phyloP scores from a whole-genome alignment of 2,329 filamentous ascomycete species.

The Tolypocladium inflatum region DNA sequence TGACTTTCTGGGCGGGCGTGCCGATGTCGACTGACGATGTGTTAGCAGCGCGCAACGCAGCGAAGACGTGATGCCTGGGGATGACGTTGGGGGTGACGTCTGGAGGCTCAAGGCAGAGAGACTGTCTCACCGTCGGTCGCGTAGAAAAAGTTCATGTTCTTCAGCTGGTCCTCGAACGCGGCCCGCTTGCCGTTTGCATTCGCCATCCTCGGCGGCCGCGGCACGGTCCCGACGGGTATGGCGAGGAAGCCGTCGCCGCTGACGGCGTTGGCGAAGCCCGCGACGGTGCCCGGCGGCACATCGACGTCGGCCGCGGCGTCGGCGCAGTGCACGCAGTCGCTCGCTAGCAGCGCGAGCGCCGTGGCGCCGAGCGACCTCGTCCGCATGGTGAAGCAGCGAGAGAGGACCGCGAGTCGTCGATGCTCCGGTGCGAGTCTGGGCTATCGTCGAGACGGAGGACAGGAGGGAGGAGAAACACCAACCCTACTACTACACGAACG shows the following conservation, averaged over 20 bases:
- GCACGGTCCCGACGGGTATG: conserved; percentile 23
- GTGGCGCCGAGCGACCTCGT: conserved; percentile 3
- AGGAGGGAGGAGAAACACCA: neutral
- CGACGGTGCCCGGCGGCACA: neutral
- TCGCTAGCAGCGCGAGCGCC: conserved; percentile 7
- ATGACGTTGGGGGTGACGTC: neutral
- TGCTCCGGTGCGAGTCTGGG: neutral
- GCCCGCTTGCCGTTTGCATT: conserved; percentile 11
- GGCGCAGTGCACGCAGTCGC: neutral
- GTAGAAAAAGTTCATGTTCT: conserved; percentile 29
- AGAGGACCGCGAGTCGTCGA: neutral
- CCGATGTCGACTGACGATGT: conserved; percentile 29
- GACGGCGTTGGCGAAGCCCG: conserved; percentile 16
- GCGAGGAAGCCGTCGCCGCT: conserved; percentile 26
- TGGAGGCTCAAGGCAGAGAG: neutral
- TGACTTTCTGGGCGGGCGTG: conserved; percentile 29
- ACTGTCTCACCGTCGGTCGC: conserved; percentile 23
- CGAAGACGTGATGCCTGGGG: neutral
- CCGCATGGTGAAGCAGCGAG: conserved; percentile 5
- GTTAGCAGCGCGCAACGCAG: neutral
- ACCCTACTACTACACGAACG: neutral
- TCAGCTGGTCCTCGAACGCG: conserved; percentile 18
- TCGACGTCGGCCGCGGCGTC: neutral
- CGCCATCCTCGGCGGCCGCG: conserved; percentile 9
- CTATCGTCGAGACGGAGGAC: too few relatives aligned